Conservation (phyloP, 2,329 filamentous ascomycete genomes). For the Rugonectria rugulosa region DNA sequence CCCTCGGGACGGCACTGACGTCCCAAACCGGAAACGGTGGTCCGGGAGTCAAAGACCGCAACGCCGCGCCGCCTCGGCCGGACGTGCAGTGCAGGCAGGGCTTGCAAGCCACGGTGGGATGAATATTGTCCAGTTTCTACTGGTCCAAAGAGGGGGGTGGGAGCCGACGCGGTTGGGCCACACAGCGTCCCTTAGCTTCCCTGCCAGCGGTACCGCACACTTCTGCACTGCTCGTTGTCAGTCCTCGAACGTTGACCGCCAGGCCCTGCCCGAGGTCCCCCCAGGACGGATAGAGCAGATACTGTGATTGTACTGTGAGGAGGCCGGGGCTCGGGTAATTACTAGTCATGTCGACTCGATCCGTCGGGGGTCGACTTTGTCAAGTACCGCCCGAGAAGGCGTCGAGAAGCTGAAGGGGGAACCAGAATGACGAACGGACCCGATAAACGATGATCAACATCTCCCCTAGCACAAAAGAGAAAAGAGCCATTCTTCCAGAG, state of each 20-base stretch:
- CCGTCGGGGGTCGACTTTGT: background rate
- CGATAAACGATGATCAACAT: conserved; percentile 28
- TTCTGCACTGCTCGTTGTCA: background rate
- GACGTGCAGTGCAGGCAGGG: conserved; percentile 31
- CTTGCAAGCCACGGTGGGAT: conserved; percentile 19
- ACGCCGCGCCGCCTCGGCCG: conserved; percentile 28
- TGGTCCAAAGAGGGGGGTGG: conserved; percentile 12
- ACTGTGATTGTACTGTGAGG: background rate
- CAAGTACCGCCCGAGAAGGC: background rate
- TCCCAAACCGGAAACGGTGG: conserved; percentile 36
- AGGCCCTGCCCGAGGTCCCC: no score
- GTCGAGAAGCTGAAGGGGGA: background rate
- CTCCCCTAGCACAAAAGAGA: conserved; percentile 29
- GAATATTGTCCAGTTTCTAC: conserved; percentile 10
- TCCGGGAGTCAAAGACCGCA: conserved; percentile 33
- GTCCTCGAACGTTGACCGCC: background rate
- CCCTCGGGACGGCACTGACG: conserved; percentile 34
- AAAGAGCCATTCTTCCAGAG: conserved; percentile 17
- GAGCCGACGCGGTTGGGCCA: no score
- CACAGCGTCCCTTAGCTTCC: conserved; percentile 8
- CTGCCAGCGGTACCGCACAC: conserved; percentile 9
- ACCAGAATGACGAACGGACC: conserved; percentile 10
- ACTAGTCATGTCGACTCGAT: background rate
- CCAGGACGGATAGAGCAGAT: background rate
- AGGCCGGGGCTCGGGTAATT: background rate